Evolutionary conservation across 495 filamentous ascomycete genomes (phyloP).

Genomic region (Parathielavia hyrcaniae): DNA sequence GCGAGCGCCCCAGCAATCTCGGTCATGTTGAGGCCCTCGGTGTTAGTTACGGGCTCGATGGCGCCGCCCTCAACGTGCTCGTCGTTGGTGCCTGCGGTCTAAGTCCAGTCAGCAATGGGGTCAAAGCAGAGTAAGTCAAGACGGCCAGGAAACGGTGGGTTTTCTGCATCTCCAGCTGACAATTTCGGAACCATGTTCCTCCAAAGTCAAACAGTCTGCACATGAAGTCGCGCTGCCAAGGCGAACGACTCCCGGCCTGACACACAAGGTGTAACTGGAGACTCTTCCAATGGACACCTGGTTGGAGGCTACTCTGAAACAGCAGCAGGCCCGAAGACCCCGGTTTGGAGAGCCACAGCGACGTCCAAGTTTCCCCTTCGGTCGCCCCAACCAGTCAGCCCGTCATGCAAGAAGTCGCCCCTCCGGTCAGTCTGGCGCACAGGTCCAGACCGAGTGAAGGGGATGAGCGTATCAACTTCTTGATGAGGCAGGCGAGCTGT

Average conservation of each 20-base stretch:
- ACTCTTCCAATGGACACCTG: not conserved
- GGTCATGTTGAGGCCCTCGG: not conserved
- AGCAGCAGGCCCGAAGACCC: not conserved
- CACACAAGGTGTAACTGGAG: conserved; percentile 1
- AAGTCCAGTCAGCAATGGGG: conserved; percentile 4
- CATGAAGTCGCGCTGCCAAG: not conserved
- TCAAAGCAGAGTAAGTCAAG: conserved; percentile 3
- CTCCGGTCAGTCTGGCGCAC: not conserved
- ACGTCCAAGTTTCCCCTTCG: not conserved
- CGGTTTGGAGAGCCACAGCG: not conserved
- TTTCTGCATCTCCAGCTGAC: not conserved
- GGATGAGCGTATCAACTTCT: not conserved
- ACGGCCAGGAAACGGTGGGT: not conserved
- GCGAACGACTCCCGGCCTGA: not conserved
- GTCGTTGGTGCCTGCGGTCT: not conserved
- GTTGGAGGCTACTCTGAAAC: not conserved
- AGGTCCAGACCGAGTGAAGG: not conserved
- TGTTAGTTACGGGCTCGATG: not conserved
- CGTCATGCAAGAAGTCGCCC: not conserved
- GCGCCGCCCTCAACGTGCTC: not conserved
- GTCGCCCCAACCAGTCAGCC: not conserved
- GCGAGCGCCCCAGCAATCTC: not conserved
- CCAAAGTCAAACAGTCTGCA: not conserved
- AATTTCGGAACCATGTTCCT: not conserved
- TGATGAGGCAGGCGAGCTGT: not conserved